Base-by-base conservation (phyloP, 192 early-diverging fungal genomes). In the Podila verticillata region DNA sequence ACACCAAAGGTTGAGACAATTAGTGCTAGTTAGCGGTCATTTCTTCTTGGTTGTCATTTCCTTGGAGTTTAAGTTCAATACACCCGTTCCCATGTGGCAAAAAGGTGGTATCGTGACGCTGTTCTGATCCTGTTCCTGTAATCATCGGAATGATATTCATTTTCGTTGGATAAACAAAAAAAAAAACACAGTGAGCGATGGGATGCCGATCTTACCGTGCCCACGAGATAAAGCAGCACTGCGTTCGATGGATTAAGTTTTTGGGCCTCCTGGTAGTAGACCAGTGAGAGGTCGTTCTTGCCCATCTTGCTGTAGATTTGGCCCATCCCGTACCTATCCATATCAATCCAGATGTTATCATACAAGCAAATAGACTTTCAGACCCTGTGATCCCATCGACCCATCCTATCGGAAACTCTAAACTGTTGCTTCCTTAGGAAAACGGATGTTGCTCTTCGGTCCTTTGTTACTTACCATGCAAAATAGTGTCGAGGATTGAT, bases 401-500 rank as follows among this genome's bases (percentile, higher is more conserved):
- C 39, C n/a, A 24, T 54, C 51, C 51, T 54, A 54, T 54, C 51
- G 51, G 51, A 54, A 54, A 54, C 51, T 54, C 24, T 54, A 54
- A 54, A 24, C 4, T 17, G 51, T 26, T 54, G 51, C n/a, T n/a
- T n/a, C n/a, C n/a, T n/a, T n/a, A n/a, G n/a, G n/a, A n/a, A n/a
- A n/a, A 24, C 48, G 2, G 57, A 15, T 32, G 58, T 60, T 32
- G 0, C 17, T 60, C 17, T 24, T 28, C 17, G n/a, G n/a, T n/a
- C 29, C 22, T 26, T 29, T 7, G 71, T 28, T 65, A 49, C 84
- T 79, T 90, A 96, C 94, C 93, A 94, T 28, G 96, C 95, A 65
- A 93, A 93, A 66, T 93, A 96, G 61, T 95, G 93, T 19, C 96
- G 84, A 17, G 84, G 81, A 69, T 97, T 89, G 35, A 92, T 86